These are phyloP conservation scores for Aureoboletus auriporus DNA, from an alignment of 768 basidiomycete species.

Conservation along the genomic window DNA sequence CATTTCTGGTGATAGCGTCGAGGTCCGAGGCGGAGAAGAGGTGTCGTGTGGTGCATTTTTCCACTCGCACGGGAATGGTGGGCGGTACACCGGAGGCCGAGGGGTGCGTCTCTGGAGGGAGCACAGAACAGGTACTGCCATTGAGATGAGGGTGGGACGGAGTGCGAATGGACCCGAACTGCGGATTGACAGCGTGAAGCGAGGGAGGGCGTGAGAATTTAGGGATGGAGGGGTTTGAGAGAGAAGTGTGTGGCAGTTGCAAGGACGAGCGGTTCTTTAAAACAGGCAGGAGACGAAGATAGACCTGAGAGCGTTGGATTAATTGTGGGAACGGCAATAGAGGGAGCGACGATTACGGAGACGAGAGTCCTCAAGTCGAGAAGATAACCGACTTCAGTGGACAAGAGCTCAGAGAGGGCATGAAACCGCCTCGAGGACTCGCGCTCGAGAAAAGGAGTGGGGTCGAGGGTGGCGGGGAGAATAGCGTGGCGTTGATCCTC, in stretches of 20 bases:
- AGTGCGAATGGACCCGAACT: constrained; percentile 42
- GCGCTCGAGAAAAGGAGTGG: not conserved
- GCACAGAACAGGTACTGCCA: constrained; percentile 18
- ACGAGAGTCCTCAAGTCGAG: constrained; percentile 75
- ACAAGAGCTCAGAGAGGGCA: constrained; percentile 79
- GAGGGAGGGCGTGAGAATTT: constrained; percentile 36
- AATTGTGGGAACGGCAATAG: not conserved
- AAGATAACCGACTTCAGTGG: constrained; percentile 82
- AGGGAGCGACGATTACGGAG: constrained; percentile 45
- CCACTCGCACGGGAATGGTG: constrained; percentile 18
- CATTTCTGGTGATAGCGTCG: constrained; percentile 60
- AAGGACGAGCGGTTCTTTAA: constrained; percentile 31
- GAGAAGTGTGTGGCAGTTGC: constrained; percentile 19
- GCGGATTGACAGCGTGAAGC: constrained; percentile 38
- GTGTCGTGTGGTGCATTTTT: constrained; percentile 39
- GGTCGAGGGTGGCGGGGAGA: not conserved
- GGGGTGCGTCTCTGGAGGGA: constrained; percentile 9
- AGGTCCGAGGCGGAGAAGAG: constrained; percentile 59
- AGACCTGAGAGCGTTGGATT: constrained; percentile 44
- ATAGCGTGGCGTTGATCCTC: not conserved
- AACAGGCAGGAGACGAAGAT: constrained; percentile 54
- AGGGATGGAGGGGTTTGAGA: constrained; percentile 25
- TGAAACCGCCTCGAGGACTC: constrained; percentile 57
- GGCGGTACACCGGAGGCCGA: constrained; percentile 4
- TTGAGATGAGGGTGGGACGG: constrained; percentile 40